Percentiles rank a stretch among this genome's conserved stretches.
Conservation (phyloP, 176 grass and related monocot genomes). For the Juncus inflexus region DNA sequence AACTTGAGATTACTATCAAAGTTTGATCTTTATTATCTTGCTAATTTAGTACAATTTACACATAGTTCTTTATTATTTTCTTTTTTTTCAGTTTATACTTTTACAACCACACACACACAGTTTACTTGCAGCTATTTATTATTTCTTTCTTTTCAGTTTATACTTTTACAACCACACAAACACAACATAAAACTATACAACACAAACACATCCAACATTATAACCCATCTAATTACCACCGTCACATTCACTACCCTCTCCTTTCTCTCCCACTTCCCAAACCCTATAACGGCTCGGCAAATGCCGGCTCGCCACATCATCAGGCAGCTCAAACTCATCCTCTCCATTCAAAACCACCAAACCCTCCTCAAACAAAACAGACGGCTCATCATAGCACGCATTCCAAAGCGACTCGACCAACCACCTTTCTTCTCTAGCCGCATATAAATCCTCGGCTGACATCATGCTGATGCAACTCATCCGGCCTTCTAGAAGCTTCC, state of each 20-base stretch:
- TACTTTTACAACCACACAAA: too few species aligned
- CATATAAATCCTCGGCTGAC: slow-evolving; percentile 62
- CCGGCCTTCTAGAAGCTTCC: slow-evolving; percentile 41
- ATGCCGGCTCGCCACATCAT: slow-evolving; percentile 54
- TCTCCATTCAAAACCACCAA: slow-evolving; percentile 71
- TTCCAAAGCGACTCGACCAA: slow-evolving; percentile 72
- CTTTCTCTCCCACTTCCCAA: background rate
- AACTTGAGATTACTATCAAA: too few species aligned
- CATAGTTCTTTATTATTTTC: too few species aligned
- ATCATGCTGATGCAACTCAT: slow-evolving; percentile 60
- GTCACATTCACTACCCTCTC: background rate
- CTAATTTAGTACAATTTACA: too few species aligned
- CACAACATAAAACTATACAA: too few species aligned
- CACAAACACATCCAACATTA: too few species aligned
- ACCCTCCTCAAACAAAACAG: slow-evolving; percentile 47
- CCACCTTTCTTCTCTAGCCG: slow-evolving; percentile 73
- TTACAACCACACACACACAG: too few species aligned
- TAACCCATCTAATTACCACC: background rate
- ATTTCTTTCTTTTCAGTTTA: too few species aligned
- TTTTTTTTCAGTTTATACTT: too few species aligned
- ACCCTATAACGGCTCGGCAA: slow-evolving; percentile 17
- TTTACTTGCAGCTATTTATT: too few species aligned
- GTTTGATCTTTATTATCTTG: too few species aligned
- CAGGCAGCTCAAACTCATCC: slow-evolving; percentile 49
- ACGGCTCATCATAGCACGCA: slow-evolving; percentile 74